phyloP scores from a whole-genome alignment of 148 eudicot genomes.

The Rheum nobile region DNA sequence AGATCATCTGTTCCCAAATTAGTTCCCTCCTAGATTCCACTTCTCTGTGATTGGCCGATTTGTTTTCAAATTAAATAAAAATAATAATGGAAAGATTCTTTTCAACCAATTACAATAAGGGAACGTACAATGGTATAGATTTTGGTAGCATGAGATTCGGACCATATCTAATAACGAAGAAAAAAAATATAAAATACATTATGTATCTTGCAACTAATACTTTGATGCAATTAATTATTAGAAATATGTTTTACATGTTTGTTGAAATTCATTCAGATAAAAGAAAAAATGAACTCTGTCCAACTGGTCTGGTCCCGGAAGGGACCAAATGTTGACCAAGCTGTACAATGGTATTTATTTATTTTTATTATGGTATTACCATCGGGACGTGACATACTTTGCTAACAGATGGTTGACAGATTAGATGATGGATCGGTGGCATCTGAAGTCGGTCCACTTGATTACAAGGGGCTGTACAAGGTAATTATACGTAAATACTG shows the following conservation, averaged over 20 bases:
- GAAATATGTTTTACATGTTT: background rate
- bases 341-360: background rate
- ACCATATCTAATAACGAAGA: no score
- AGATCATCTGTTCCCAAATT: no score
- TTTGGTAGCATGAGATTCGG: no score
- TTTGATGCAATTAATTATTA: background rate
- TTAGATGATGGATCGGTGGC: conserved; percentile 80
- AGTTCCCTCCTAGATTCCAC: no score
- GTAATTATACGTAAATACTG: conserved; percentile 20
- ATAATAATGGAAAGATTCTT: no score
- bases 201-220: background rate
- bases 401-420: conserved; percentile 78
- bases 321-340: background rate
- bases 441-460: conserved; percentile 79
- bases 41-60: no score
- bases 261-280: background rate
- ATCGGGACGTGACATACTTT: background rate
- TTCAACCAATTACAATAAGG: no score
- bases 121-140: no score
- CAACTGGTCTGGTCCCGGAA: background rate
- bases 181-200: background rate
- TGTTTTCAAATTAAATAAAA: no score
- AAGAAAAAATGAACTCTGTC: background rate
- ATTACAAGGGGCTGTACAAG: conserved; percentile 97
- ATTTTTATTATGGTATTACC: background rate